Base-by-base conservation (phyloP, 164 flowering plant genomes). In the Tinospora cordifolia region DNA sequence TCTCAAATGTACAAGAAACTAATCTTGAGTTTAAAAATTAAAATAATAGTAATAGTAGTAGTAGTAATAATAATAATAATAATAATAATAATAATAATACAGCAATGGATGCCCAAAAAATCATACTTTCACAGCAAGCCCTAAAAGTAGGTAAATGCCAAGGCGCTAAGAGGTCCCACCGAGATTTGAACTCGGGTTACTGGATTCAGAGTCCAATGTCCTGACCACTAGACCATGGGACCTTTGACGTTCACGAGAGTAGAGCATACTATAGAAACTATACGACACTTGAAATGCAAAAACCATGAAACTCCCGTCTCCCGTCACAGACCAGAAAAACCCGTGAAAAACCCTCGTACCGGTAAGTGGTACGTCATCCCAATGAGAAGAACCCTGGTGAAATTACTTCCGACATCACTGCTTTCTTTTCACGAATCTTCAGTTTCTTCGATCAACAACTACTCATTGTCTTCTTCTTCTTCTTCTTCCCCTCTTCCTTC, bases 181-280 rank as follows among this genome's bases (percentile, higher is more conserved):
- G 68, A 65, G 68, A 65, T 40, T 65, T 65, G 68, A 65, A 65
- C 93, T 88, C 93, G 93, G 91, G 95, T 86, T 86, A 88, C 87
- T 90, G 86, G 95, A 91, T 89, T 89, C 97, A 88, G 89, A 91
- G 97, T 91, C 94, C 87, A 91, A 87, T 89, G 88, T 89, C 92
- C 92, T 89, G 59, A 89, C 93, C 94, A 83, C 97, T 87, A 91
- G 97, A 89, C 97, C 97, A 88, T 86, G 84, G 96, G 79, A 89
- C 87, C 87, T 0, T 21, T 17, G n/a, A 41, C 4, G 21, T n/a
- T n/a, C n/a, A n/a, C n/a, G n/a, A n/a, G n/a, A n/a, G n/a, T n/a
- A n/a, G n/a, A n/a, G n/a, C n/a, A 5, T 15, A 17, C 22, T 19
- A 1, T n/a, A 51, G 19, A 60, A 60, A 1, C 15, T 8, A 21